A percentile compares a stretch with the other conserved stretches of the same genome.
Conservation (phyloP, 169 alveolate species). For the Plasmodium malariae region DNA sequence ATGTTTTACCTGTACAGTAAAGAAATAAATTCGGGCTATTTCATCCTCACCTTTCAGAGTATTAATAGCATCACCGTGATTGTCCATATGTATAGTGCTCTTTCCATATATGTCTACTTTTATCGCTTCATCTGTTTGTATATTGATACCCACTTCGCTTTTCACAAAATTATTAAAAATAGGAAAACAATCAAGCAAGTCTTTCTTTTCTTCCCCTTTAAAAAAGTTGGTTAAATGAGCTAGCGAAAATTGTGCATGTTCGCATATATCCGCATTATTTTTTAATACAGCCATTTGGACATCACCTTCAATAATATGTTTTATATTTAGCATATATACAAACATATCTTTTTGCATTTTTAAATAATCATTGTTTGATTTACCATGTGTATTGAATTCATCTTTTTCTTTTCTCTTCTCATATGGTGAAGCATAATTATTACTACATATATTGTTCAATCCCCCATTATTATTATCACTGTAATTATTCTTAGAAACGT, state of each 20-base stretch:
- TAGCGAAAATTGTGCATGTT: constrained; percentile 1
- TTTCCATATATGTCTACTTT: no score
- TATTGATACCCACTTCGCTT: neutral
- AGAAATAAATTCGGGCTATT: constrained; percentile 52
- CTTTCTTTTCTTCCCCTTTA: neutral
- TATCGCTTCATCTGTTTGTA: neutral
- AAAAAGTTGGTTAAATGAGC: neutral
- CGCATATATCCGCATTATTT: constrained; percentile 9
- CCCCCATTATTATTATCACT: neutral
- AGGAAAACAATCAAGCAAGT: constrained; percentile 8
- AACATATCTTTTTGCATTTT: constrained; percentile 34
- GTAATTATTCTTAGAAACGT: neutral
- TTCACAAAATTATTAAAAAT: constrained; percentile 14
- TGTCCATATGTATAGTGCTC: neutral
- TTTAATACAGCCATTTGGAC: constrained; percentile 2
- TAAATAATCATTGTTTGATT: neutral
- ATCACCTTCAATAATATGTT: constrained; percentile 16
- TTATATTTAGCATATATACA: constrained; percentile 7
- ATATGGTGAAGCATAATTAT: neutral
- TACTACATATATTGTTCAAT: neutral
- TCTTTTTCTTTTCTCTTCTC: neutral
- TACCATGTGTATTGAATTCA: neutral
- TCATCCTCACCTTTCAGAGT: constrained; percentile 3
- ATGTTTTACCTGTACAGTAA: constrained; percentile 5
- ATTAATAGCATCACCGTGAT: neutral